These are phyloP conservation scores for Babesia ovis DNA, from an alignment of 169 alveolate species.

Conservation along the genomic window DNA sequence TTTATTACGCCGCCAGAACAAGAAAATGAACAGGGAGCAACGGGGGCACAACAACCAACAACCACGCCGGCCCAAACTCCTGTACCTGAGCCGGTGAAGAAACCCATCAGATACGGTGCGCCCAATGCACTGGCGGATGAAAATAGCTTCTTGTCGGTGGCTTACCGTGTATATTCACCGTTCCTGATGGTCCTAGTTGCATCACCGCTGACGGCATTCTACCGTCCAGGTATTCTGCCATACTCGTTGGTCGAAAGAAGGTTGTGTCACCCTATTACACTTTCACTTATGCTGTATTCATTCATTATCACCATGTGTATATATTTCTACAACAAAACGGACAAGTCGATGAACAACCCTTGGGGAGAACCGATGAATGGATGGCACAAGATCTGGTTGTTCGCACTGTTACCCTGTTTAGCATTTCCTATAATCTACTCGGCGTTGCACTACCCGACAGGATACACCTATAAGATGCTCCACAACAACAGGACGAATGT, in stretches of 20 bases:
- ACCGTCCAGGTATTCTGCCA: conserved; percentile 43
- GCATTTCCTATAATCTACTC: conserved; percentile 11
- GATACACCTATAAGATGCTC: not conserved
- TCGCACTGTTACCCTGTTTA: not conserved
- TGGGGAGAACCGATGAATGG: conserved; percentile 23
- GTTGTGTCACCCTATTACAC: conserved; percentile 17
- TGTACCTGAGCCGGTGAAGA: too few species aligned
- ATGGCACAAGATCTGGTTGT: conserved; percentile 15
- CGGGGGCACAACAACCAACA: too few species aligned
- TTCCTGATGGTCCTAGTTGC: conserved; percentile 15
- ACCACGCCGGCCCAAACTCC: too few species aligned
- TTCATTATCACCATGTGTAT: conserved; percentile 18
- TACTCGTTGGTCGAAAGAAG: conserved; percentile 28
- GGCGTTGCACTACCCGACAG: conserved; percentile 21
- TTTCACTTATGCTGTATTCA: conserved; percentile 10
- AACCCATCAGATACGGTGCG: too few species aligned
- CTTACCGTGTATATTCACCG: conserved; percentile 12
- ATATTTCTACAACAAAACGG: not conserved
- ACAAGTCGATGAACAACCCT: conserved; percentile 14
- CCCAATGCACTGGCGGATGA: too few species aligned
- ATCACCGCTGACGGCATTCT: conserved; percentile 4
- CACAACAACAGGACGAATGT: conserved; percentile 11
- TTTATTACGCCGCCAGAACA: too few species aligned
- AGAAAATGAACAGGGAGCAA: too few species aligned
- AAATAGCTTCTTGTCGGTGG: not conserved